Evolutionary conservation across 2,329 filamentous ascomycete species (phyloP).

Genomic region (Tothia fuscella): DNA sequence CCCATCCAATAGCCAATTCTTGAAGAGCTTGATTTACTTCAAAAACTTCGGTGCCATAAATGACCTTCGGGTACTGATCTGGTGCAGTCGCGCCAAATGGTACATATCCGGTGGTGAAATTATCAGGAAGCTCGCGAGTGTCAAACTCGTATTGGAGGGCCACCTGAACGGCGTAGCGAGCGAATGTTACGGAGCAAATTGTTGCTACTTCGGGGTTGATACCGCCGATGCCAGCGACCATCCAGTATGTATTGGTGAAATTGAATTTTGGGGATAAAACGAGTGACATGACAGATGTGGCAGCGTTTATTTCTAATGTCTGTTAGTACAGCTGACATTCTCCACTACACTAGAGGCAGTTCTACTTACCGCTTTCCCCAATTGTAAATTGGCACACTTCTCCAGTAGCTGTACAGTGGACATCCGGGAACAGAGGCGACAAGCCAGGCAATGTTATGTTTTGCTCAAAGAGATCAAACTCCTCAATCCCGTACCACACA

Average conservation of each 20-base stretch:
- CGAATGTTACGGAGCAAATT: slow-evolving; percentile 53
- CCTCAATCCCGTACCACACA: slow-evolving; percentile 43
- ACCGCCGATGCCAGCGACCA: slow-evolving; percentile 63
- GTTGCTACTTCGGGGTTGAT: slow-evolving; percentile 57
- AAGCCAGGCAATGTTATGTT: slow-evolving; percentile 50
- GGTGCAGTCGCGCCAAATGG: slow-evolving; percentile 47
- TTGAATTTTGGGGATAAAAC: slow-evolving; percentile 52
- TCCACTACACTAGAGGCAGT: neutral
- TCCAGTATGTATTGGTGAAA: slow-evolving; percentile 55
- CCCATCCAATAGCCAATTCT: slow-evolving; percentile 22
- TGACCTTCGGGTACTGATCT: slow-evolving; percentile 25
- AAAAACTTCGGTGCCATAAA: slow-evolving; percentile 33
- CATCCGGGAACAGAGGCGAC: slow-evolving; percentile 51
- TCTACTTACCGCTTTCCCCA: slow-evolving; percentile 38
- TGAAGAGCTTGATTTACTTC: slow-evolving; percentile 29
- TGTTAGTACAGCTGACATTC: neutral
- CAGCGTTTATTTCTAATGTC: slow-evolving; percentile 58
- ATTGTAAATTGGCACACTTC: slow-evolving; percentile 57
- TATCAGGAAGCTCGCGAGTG: slow-evolving; percentile 51
- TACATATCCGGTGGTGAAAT: slow-evolving; percentile 58
- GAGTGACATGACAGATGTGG: slow-evolving; percentile 51
- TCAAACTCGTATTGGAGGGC: slow-evolving; percentile 68
- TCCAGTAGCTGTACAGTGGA: slow-evolving; percentile 50
- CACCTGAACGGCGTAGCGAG: slow-evolving; percentile 60
- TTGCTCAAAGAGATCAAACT: slow-evolving; percentile 45